Evolutionary conservation across 2,329 filamentous ascomycete genomes (phyloP), one percentile per base, ranked within the genome.

Genomic region (Uncinocarpus reesii): DNA sequence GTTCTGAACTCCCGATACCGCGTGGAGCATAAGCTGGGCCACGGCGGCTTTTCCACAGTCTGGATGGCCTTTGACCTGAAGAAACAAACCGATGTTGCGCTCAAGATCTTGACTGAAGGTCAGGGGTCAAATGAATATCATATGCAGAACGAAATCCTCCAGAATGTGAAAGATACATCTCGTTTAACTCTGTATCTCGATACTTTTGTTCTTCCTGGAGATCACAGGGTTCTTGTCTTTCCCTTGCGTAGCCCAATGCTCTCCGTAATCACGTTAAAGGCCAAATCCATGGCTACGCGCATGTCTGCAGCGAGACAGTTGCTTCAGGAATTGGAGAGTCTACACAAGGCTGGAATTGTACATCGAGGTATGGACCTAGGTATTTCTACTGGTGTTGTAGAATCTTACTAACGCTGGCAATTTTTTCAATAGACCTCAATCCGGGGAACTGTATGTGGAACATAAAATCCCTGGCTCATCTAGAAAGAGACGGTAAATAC

Each of bases 291-390:
- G 37, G 36, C 43, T 13, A 42, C 38, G 53, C 55, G 55, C 35
- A 62, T 62, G 57, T 61, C 54, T n/a, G 57, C 59, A 35, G 58
- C 58, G 45, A 54, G 40, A 29, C 56, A 62, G 54, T 55, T 60
- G 49, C 43, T 62, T 29, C 47, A 55, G 50, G 53, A 54, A 2
- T 43, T 60, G 40, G 55, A 55, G 46, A 57, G 35, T 42, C 48
- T 61, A 51, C 57, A 61, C 46, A 29, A n/a, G n/a, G n/a, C n/a
- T n/a, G 50, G 45, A 7, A 36, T 52, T 46, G 47, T 52, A 7
- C 50, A 52, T 21, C 34, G 50, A 3, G 50, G 50, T 52, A 11
- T 42, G 16, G 29, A 21, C 31, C 24, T 16, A 4, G 18, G 4
- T 24, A 21, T 15, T 13, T 21, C 10, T n/a, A n/a, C 36, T 40